Evolutionary conservation across 2,329 filamentous ascomycete species (phyloP).

Genomic region (Alternaria tenuissima): DNA sequence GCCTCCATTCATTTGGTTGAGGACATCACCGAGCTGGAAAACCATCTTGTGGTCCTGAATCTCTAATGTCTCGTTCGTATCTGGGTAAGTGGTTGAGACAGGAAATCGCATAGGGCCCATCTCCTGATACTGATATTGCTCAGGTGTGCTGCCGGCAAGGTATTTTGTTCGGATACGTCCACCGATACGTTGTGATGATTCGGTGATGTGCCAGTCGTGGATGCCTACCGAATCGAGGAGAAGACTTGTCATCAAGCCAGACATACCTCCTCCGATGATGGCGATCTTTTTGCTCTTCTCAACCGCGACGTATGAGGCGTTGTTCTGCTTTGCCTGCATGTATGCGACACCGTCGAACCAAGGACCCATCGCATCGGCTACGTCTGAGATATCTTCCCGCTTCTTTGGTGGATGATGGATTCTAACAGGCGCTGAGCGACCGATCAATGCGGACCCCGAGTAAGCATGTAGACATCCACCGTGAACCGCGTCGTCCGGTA

Average conservation of each 20-base stretch:
- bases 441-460: conserved; percentile 51
- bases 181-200: conserved; percentile 67
- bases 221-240: conserved; percentile 63
- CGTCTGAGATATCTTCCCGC: conserved; percentile 54
- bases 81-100: conserved; percentile 57
- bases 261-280: conserved; percentile 72
- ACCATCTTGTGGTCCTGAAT: conserved; percentile 71
- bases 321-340: conserved; percentile 63
- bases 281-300: conserved; percentile 67
- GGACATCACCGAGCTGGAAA: conserved; percentile 67
- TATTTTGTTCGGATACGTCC: conserved; percentile 72
- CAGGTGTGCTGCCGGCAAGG: conserved; percentile 64
- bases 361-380: conserved; percentile 65
- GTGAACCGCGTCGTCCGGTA: conserved; percentile 51
- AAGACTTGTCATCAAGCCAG: conserved; percentile 66
- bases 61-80: conserved; percentile 64
- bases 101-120: conserved; percentile 74
- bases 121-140: conserved; percentile 73
- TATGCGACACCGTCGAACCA: conserved; percentile 73
- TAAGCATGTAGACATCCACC: conserved; percentile 58
- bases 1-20: conserved; percentile 67
- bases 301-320: conserved; percentile 60
- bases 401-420: conserved; percentile 48
- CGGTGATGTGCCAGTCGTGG: conserved; percentile 68
- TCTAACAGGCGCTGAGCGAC: conserved; percentile 53